phyloP scores from a whole-genome alignment of 805 yeast species.

The Yarrowia sp. region DNA sequence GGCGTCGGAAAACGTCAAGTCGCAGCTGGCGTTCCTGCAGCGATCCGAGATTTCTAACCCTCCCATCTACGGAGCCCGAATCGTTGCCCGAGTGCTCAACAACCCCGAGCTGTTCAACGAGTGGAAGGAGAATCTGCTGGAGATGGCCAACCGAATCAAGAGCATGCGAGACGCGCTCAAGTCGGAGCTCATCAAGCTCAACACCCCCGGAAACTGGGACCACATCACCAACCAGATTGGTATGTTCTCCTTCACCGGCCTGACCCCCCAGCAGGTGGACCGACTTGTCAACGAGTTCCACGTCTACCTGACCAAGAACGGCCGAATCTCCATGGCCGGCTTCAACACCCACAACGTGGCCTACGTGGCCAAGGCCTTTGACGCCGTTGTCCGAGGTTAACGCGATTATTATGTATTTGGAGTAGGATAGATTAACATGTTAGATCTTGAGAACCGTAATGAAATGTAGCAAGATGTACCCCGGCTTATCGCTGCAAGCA shows the following conservation, averaged over 20 bases:
- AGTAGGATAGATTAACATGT: slow-evolving; percentile 10
- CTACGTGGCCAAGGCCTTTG: slow-evolving; percentile 53
- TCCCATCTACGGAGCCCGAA: slow-evolving; percentile 90
- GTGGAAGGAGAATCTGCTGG: slow-evolving; percentile 83
- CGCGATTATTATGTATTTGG: slow-evolving; percentile 9
- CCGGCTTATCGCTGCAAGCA: background rate
- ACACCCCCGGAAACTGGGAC: slow-evolving; percentile 76
- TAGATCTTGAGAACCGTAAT: too few relatives aligned
- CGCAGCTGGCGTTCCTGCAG: slow-evolving; percentile 81
- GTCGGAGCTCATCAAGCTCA: slow-evolving; percentile 62
- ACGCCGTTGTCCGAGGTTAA: slow-evolving; percentile 46
- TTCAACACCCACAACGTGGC: slow-evolving; percentile 81
- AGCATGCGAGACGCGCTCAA: slow-evolving; percentile 71
- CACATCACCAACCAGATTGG: slow-evolving; percentile 90
- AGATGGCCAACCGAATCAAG: slow-evolving; percentile 80
- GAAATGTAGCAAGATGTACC: too few relatives aligned
- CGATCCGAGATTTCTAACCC: slow-evolving; percentile 93
- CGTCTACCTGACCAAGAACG: slow-evolving; percentile 87
- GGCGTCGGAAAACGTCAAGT: slow-evolving; percentile 61
- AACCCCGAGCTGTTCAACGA: slow-evolving; percentile 64
- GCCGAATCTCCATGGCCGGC: slow-evolving; percentile 91
- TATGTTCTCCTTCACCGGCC: slow-evolving; percentile 94
- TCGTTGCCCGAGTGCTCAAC: slow-evolving; percentile 78
- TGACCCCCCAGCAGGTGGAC: slow-evolving; percentile 71
- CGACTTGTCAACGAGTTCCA: slow-evolving; percentile 72